A percentile compares a stretch with the other conserved stretches of the same genome.
Conservation (phyloP, 2,329 filamentous ascomycete genomes). For the Zalaria obscura region DNA sequence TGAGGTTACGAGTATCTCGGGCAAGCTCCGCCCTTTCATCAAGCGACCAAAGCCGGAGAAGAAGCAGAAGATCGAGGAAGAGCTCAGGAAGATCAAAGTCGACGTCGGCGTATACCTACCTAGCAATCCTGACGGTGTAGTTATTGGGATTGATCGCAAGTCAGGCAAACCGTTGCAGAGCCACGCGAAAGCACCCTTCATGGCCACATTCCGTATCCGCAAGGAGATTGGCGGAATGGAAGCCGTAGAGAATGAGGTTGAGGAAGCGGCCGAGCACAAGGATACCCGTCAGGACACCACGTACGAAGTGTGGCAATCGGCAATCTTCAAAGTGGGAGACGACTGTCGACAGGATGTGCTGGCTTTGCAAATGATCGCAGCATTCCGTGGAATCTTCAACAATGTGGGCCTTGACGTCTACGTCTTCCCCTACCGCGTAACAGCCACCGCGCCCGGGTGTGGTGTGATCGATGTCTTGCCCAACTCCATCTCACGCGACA, state of each 20-base stretch:
- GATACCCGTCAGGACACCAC: slow-evolving; percentile 33
- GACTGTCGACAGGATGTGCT: slow-evolving; percentile 96
- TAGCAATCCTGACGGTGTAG: slow-evolving; percentile 90
- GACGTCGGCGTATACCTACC: slow-evolving; percentile 95
- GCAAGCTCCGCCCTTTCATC: slow-evolving; percentile 86
- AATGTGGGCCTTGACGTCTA: slow-evolving; percentile 89
- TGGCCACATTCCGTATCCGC: slow-evolving; percentile 96
- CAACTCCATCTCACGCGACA: slow-evolving; percentile 95
- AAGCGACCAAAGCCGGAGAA: slow-evolving; percentile 90
- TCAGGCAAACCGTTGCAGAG: slow-evolving; percentile 95
- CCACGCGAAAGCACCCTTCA: slow-evolving; percentile 95
- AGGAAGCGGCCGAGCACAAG: slow-evolving; percentile 16
- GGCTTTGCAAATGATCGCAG: slow-evolving; percentile 92
- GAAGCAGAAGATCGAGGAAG: slow-evolving; percentile 98
- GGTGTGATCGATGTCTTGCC: slow-evolving; percentile 96
- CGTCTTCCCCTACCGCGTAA: slow-evolving; percentile 94
- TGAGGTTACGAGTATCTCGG: slow-evolving; percentile 88
- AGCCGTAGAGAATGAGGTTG: slow-evolving; percentile 28
- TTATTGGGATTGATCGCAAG: slow-evolving; percentile 95
- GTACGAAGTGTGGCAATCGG: slow-evolving; percentile 95
- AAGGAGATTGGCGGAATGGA: slow-evolving; percentile 51
- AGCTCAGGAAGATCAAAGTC: slow-evolving; percentile 91
- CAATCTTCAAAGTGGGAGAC: slow-evolving; percentile 99
- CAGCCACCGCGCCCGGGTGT: slow-evolving; percentile 89
- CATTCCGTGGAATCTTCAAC: slow-evolving; percentile 94